Conservation (phyloP, 148 eudicot species). For the Diospyros lotus region DNA sequence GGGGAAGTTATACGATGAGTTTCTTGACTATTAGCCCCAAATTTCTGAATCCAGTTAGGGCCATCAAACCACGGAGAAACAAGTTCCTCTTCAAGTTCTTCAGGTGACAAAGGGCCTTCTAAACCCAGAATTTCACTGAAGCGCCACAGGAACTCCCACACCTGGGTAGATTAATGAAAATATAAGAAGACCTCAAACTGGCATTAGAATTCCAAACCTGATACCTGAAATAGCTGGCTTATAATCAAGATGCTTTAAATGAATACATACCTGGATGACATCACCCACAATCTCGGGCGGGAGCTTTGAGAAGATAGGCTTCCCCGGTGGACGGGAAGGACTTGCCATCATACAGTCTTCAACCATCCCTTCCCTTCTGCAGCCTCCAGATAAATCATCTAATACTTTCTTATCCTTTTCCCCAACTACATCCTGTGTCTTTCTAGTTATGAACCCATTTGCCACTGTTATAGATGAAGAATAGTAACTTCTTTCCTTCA, state of each 20-base stretch:
- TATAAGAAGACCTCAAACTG: background rate
- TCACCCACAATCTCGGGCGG: constrained; percentile 51
- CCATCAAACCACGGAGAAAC: constrained; percentile 39
- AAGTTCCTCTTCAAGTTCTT: constrained; percentile 58
- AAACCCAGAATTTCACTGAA: constrained; percentile 43
- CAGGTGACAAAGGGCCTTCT: constrained; percentile 29
- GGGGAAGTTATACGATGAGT: constrained; percentile 18
- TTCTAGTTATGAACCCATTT: constrained; percentile 46
- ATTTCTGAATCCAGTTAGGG: constrained; percentile 15
- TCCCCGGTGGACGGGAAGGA: constrained; percentile 38
- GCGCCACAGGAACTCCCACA: constrained; percentile 42
- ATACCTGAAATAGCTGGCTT: background rate
- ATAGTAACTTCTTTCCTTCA: constrained; percentile 35
- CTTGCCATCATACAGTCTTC: constrained; percentile 14
- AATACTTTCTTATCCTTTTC: constrained; percentile 27
- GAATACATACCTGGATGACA: constrained; percentile 47
- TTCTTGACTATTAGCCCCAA: constrained; percentile 22
- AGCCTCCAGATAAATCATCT: constrained; percentile 26
- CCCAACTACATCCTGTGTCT: constrained; percentile 30
- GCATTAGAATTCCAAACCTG: background rate
- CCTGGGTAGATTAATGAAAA: constrained; percentile 27
- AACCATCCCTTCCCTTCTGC: constrained; percentile 17
- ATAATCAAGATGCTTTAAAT: background rate
- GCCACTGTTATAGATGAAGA: constrained; percentile 36
- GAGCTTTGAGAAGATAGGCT: constrained; percentile 38